Conservation (phyloP, 1,139 yeast genomes). For the Suhomyces chickasaworum region DNA sequence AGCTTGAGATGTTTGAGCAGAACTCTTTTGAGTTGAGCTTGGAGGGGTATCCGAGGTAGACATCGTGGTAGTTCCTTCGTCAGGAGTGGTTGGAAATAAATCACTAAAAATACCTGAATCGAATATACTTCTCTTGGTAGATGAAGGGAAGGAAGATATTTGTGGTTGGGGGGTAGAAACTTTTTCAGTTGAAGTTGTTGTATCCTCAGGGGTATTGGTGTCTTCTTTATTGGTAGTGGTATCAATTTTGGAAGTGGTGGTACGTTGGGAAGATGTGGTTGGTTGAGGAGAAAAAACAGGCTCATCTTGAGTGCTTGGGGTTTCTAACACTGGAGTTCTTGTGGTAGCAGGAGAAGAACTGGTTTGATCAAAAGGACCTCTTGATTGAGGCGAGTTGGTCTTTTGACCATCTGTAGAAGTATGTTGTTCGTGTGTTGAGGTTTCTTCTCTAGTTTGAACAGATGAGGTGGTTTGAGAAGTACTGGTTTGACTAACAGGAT, state of each 20-base stretch:
- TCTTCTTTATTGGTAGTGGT: background rate
- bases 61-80: background rate
- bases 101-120: slow-evolving; percentile 1
- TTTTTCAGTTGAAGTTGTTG: background rate
- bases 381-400: background rate
- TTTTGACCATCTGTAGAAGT: background rate
- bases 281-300: background rate
- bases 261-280: background rate
- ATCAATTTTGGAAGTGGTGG: background rate
- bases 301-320: background rate
- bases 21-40: background rate
- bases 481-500: background rate
- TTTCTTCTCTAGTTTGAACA: background rate
- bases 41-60: background rate
- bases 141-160: background rate
- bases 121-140: slow-evolving; percentile 1
- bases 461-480: background rate
- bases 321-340: background rate
- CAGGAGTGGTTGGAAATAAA: background rate
- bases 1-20: background rate
- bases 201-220: background rate
- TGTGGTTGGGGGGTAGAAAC: background rate
- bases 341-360: background rate
- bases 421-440: background rate
- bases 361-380: background rate